Percentiles rank a stretch among this genome's conserved stretches.
phyloP scores from a whole-genome alignment of 768 basidiomycete species.

The Boletus barrowsii region DNA sequence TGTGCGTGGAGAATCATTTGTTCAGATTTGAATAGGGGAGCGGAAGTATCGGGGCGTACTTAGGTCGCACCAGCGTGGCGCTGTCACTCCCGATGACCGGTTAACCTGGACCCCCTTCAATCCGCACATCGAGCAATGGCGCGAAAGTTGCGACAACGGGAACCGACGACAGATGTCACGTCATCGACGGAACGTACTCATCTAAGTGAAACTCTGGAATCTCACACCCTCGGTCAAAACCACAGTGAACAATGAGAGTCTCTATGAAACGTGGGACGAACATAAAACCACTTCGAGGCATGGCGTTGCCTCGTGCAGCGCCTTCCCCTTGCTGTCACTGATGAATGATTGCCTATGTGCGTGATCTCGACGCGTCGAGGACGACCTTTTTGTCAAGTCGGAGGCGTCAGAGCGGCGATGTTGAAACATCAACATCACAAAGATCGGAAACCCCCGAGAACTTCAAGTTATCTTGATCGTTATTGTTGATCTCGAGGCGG shows the following conservation, averaged over 20 bases:
- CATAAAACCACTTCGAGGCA: background rate
- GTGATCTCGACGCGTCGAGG: background rate
- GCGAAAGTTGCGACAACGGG: too few relatives aligned
- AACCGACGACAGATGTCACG: too few relatives aligned
- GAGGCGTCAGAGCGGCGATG: background rate
- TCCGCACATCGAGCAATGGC: background rate
- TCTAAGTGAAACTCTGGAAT: background rate
- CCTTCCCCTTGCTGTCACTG: background rate
- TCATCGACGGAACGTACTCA: background rate
- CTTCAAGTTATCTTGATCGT: background rate
- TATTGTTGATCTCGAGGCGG: background rate
- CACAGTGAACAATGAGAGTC: background rate
- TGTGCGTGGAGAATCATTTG: background rate
- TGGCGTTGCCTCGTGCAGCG: background rate
- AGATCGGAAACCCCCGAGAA: background rate
- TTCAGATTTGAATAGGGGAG: background rate
- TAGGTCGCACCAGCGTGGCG: background rate
- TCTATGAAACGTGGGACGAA: background rate
- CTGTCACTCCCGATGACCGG: background rate
- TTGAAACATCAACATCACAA: background rate
- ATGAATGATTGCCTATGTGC: background rate
- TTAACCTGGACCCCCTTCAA: background rate
- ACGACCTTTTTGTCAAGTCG: background rate
- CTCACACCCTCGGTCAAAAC: background rate
- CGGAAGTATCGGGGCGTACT: background rate